Evolutionary conservation across 768 basidiomycete species (phyloP), one percentile per base, ranked within the genome.

Genomic region (Suillus paluster): DNA sequence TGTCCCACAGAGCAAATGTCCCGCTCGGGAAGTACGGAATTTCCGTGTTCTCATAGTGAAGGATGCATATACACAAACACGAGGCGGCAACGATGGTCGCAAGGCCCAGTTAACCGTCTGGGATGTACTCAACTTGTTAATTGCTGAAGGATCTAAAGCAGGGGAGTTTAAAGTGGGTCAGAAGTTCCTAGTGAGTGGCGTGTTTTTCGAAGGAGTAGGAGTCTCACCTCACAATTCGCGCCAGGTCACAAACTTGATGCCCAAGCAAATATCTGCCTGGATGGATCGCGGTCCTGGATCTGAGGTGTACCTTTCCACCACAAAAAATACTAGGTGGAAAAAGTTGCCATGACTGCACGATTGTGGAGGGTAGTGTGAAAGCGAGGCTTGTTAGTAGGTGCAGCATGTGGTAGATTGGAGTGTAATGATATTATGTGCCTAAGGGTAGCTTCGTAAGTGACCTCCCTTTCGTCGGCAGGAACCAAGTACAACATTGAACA

Each of bases 41-140:
- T 95, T 97, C 76, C 81, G 93, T 46, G 85, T 96, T 6, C 70
- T 95, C 17, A 78, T 87, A 15, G 81, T 89, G 17, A 78, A 84
- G 65, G 95, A 92, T 69, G 83, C 85, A 19, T 79, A 80, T 39
- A 10, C 38, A 19, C 1, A 23, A 17, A 88, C 86, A 30, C 66
- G 70, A 1, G 80, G 82, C 63, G 78, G 82, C 57, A 80, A 82
- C 0, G 77, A 84, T 9, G 78, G 83, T 62, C 83, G 92, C 55
- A 80, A 76, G 2, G 95, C 88, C 0, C 91, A 92, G 70, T 66
- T 98, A 58, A 95, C 90, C 0, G 83, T 96, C 4, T 95, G 93
- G 93, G 92, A 96, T 68, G 88, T 85, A 3, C 75, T 84, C 4
- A 77, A 77, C 14, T 62, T 90, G 30, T 78, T 76, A 1, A 67